Percentiles rank a stretch among this genome's conserved stretches.
phyloP scores from a whole-genome alignment of 441 rosid species.

The Erodium trifolium region DNA sequence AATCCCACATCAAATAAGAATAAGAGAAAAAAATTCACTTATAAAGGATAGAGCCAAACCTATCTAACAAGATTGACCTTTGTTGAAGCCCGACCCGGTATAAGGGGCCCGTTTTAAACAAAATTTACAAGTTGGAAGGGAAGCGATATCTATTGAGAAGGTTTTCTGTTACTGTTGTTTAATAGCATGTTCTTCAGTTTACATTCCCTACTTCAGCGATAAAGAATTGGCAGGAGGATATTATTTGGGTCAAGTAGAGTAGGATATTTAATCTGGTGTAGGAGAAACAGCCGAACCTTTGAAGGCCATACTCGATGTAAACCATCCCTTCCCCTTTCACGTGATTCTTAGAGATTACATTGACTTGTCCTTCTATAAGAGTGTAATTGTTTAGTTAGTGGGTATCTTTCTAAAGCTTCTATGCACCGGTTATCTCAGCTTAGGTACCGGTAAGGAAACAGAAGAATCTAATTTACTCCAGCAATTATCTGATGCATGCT shows the following conservation, averaged over 20 bases:
- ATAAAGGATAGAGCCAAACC: no score
- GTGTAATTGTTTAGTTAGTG: not conserved
- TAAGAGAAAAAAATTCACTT: no score
- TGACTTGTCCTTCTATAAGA: not conserved
- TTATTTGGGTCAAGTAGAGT: not conserved
- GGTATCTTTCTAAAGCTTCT: constrained; percentile 11
- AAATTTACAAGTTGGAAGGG: not conserved
- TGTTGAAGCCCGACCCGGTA: no score
- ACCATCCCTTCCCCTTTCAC: not conserved
- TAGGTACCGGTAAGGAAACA: constrained; percentile 96
- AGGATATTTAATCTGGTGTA: not conserved
- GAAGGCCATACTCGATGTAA: not conserved
- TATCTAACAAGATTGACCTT: no score
- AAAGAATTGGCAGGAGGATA: not conserved
- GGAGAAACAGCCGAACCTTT: constrained; percentile 4
- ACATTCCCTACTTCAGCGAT: not conserved
- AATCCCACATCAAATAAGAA: no score
- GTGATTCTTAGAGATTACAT: not conserved
- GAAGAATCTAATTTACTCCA: constrained; percentile 86
- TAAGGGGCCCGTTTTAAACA: no score
- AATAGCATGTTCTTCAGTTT: constrained; percentile 3
- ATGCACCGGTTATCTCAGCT: constrained; percentile 47
- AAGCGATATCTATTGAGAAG: not conserved
- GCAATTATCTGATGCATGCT: constrained; percentile 90
- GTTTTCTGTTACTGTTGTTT: not conserved